Percentiles rank a stretch among this genome's conserved stretches.
Evolutionary conservation across 768 basidiomycete species (phyloP).

Genomic region (Lactifluus hygrophoroides): DNA sequence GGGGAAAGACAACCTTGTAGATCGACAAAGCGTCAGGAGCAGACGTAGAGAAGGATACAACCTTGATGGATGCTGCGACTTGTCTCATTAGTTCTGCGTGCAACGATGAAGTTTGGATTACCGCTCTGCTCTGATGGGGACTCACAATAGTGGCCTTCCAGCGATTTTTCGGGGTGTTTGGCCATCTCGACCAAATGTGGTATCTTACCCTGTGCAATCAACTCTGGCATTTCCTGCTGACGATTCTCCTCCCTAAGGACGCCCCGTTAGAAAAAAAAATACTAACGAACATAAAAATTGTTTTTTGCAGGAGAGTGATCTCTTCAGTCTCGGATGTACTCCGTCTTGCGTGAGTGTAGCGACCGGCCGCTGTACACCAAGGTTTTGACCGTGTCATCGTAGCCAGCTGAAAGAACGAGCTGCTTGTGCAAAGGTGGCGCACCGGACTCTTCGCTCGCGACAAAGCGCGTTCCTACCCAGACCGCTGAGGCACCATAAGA

Average conservation of each 20-base stretch:
- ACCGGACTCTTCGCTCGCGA: conserved; percentile 72
- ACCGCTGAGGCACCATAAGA: conserved; percentile 76
- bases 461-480: conserved; percentile 86
- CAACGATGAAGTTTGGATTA: background rate
- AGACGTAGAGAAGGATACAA: background rate
- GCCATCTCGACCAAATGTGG: conserved; percentile 71
- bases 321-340: conserved; percentile 67
- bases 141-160: conserved; percentile 54
- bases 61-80: conserved; percentile 63
- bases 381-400: conserved; percentile 66
- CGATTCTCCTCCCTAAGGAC: conserved; percentile 50
- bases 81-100: conserved; percentile 67
- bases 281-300: background rate
- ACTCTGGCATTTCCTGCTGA: conserved; percentile 45
- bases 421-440: conserved; percentile 71
- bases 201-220: conserved; percentile 57
- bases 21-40: conserved; percentile 5
- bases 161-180: conserved; percentile 55
- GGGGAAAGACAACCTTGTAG: conserved; percentile 22
- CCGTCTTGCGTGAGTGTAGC: conserved; percentile 71
- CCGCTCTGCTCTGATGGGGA: background rate
- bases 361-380: conserved; percentile 74
- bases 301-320: conserved; percentile 10
- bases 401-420: conserved; percentile 55
- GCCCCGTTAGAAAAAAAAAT: background rate